Evolutionary conservation across 805 yeast species (phyloP).

Genomic region (Geotrichum ghanense): DNA sequence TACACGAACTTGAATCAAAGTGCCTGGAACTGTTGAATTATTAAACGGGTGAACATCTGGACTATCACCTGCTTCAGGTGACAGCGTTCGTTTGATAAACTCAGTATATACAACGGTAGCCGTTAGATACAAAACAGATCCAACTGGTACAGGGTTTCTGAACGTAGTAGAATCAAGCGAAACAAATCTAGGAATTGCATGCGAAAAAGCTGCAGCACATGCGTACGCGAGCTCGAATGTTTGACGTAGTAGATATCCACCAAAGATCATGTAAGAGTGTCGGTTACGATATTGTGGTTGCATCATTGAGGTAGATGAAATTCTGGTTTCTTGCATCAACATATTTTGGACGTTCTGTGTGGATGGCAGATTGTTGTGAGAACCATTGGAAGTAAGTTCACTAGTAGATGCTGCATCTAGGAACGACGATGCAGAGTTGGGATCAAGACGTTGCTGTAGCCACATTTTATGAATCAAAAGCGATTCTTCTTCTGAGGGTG

Average conservation of each 20-base stretch:
- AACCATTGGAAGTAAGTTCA: neutral
- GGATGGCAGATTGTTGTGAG: slow-evolving; percentile 28
- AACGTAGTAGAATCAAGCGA: slow-evolving; percentile 86
- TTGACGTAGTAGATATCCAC: slow-evolving; percentile 87
- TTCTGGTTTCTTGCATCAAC: slow-evolving; percentile 55
- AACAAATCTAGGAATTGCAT: slow-evolving; percentile 77
- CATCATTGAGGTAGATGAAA: slow-evolving; percentile 75
- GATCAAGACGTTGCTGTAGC: slow-evolving; percentile 28
- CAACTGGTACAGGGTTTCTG: slow-evolving; percentile 92
- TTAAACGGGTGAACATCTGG: neutral
- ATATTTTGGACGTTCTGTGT: slow-evolving; percentile 35
- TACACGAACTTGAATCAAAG: slow-evolving; percentile 81
- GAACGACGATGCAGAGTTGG: slow-evolving; percentile 13
- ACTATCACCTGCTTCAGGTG: slow-evolving; percentile 11
- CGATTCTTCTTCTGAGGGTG: slow-evolving; percentile 67
- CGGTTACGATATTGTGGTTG: slow-evolving; percentile 95
- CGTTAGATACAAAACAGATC: slow-evolving; percentile 72
- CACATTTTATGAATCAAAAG: slow-evolving; percentile 68
- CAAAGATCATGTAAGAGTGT: slow-evolving; percentile 89
- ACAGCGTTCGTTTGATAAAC: slow-evolving; percentile 37
- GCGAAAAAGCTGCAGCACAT: slow-evolving; percentile 80
- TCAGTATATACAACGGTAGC: slow-evolving; percentile 83
- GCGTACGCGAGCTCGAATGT: slow-evolving; percentile 91
- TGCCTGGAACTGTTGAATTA: slow-evolving; percentile 36
- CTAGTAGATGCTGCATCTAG: slow-evolving; percentile 15